Conservation (phyloP, 2,329 filamentous ascomycete species). For the Apiospora kogelbergensis region DNA sequence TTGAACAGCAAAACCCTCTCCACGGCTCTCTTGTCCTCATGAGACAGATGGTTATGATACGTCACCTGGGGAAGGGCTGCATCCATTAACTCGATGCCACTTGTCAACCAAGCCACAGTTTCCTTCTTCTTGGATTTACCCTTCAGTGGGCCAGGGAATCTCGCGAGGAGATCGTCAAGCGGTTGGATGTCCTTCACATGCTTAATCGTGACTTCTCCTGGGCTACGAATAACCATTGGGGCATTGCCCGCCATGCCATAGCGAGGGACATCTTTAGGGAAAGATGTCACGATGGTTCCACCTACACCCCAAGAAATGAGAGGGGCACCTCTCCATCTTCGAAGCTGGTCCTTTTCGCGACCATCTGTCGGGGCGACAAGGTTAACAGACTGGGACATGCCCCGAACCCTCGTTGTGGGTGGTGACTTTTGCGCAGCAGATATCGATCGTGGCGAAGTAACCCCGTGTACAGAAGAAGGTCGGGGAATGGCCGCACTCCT, state of each 20-base stretch:
- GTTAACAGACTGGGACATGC: slow-evolving; percentile 55
- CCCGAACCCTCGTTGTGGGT: slow-evolving; percentile 43
- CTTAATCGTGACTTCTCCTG: slow-evolving; percentile 79
- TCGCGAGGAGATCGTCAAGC: slow-evolving; percentile 68
- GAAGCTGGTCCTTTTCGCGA: slow-evolving; percentile 71
- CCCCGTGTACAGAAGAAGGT: slow-evolving; percentile 53
- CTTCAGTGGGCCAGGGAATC: slow-evolving; percentile 88
- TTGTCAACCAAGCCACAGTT: slow-evolving; percentile 73
- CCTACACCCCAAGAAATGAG: slow-evolving; percentile 87
- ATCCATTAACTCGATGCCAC: slow-evolving; percentile 74
- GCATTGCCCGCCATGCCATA: slow-evolving; percentile 73
- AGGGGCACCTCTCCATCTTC: slow-evolving; percentile 89
- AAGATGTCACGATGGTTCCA: slow-evolving; percentile 77
- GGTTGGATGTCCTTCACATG: slow-evolving; percentile 73
- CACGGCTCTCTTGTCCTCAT: slow-evolving; percentile 68
- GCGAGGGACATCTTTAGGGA: slow-evolving; percentile 84
- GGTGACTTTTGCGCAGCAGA: slow-evolving; percentile 18
- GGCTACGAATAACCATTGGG: slow-evolving; percentile 78
- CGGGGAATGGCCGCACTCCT: slow-evolving; percentile 48
- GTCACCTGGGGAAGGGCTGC: slow-evolving; percentile 50
- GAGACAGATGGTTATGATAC: slow-evolving; percentile 51
- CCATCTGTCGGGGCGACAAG: slow-evolving; percentile 65
- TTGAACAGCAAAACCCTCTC: slow-evolving; percentile 89
- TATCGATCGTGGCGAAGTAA: slow-evolving; percentile 36
- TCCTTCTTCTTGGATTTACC: slow-evolving; percentile 97